These are phyloP conservation scores for Cnidoscolus chayamansa DNA, from an alignment of 441 rosid species.

Conservation along the genomic window DNA sequence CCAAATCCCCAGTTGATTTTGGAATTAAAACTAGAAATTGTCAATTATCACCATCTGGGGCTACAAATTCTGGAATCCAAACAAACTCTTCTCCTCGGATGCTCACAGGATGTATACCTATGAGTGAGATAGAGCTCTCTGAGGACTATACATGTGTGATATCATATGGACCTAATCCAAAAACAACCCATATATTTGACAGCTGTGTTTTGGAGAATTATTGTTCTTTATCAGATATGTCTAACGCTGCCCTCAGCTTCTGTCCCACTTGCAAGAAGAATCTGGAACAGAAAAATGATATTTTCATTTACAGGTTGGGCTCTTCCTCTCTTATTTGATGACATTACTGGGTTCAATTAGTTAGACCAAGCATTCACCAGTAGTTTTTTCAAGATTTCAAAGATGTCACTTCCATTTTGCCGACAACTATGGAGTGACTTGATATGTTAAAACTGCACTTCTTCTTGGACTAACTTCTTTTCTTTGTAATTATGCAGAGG, in stretches of 20 bases:
- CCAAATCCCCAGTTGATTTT: conserved; percentile 43
- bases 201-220: conserved; percentile 59
- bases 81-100: conserved; percentile 32
- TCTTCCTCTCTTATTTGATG: neutral
- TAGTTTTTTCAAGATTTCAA: too few relatives aligned
- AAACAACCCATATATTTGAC: conserved; percentile 72
- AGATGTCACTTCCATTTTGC: too few relatives aligned
- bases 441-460: neutral
- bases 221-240: conserved; percentile 27
- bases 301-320: conserved; percentile 73
- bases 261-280: conserved; percentile 75
- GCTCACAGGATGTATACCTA: conserved; percentile 29
- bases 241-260: conserved; percentile 40
- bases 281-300: conserved; percentile 55
- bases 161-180: conserved; percentile 74
- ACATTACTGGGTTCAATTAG: neutral
- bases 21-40: conserved; percentile 48
- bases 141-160: conserved; percentile 88
- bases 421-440: too few relatives aligned
- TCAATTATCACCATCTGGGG: conserved; percentile 27
- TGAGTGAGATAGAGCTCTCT: conserved; percentile 64
- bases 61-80: conserved; percentile 29
- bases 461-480: neutral
- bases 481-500: conserved; percentile 48
- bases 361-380: neutral